Evolutionary conservation across 345 rosid species (phyloP), one percentile per base, ranked within the genome.

Genomic region (Turritis glabra): DNA sequence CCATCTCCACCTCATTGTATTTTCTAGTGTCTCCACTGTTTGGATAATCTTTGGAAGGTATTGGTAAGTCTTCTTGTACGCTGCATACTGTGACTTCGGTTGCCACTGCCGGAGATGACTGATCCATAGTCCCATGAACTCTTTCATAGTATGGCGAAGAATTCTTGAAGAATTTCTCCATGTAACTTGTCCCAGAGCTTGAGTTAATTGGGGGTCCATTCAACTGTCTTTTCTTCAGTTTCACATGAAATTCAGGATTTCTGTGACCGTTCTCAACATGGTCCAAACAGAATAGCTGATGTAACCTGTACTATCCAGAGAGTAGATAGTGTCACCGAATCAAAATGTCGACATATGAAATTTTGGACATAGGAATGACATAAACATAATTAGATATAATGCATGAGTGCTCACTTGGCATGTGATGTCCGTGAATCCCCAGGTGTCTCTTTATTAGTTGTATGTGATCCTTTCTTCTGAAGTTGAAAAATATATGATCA

Each of bases 231-330:
- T 84, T 87, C 83, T 91, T 91, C 75, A 91, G 80, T 74, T 86
- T 91, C 80, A 90, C 92, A 79, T 74, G 77, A 30, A 88, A 83
- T 27, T 88, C 83, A 75, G 97, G 88, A 63, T 90, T 81, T 72
- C 66, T 72, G 75, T 80, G 70, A 68, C 75, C 87, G 80, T 85
- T 87, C 79, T 80, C 96, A 81, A 79, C 76, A 47, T 79, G 84
- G 84, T 94, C 98, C 82, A 87, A 84, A 85, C 84, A 73, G 79
- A 94, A 86, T 58, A 91, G 82, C 67, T 94, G 93, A 83, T 85
- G 93, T 81, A 94, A 71, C 83, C 98, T 94, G 91, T 83, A 80
- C 56, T 27, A 82, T 72, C 69, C 61, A 57, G 63, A 64, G 76
- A 78, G 55, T 17, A 63, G 47, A 57, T 69, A 59, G 41, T 77